Conservation (phyloP, 1,284 basidiomycete genomes). For the Sporisorium exsertum region DNA sequence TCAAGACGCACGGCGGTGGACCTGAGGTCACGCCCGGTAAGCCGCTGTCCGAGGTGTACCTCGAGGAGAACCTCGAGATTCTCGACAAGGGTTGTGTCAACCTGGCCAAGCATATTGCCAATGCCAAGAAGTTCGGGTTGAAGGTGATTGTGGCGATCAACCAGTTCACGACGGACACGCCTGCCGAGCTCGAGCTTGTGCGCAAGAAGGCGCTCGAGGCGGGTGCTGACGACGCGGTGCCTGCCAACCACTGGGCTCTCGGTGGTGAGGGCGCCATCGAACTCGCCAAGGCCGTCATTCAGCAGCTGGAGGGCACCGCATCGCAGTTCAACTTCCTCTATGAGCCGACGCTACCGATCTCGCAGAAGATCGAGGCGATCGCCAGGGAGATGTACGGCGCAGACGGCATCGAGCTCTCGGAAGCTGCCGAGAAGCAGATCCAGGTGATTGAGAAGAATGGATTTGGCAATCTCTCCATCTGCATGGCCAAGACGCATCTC, state of each 20-base stretch:
- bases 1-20: conserved; percentile 99
- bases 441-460: conserved; percentile 93
- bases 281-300: conserved; percentile 64
- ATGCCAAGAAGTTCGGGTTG: conserved; percentile 93
- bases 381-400: conserved; percentile 68
- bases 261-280: conserved; percentile 65
- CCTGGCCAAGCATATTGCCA: conserved; percentile 91
- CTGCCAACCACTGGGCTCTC: conserved; percentile 83
- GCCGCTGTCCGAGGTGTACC: conserved; percentile 91
- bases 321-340: conserved; percentile 68
- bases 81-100: conserved; percentile 94
- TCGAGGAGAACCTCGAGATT: conserved; percentile 90
- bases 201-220: conserved; percentile 82
- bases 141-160: conserved; percentile 98
- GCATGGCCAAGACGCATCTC: conserved; percentile 93
- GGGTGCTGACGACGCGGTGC: conserved; percentile 93
- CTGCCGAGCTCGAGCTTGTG: conserved; percentile 88
- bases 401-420: conserved; percentile 73
- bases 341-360: conserved; percentile 58
- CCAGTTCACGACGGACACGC: conserved; percentile 90
- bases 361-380: conserved; percentile 66
- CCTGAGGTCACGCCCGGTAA: conserved; percentile 97
- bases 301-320: conserved; percentile 54
- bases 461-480: conserved; percentile 79
- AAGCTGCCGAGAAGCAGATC: conserved; percentile 81